Base-by-base conservation (phyloP, 805 yeast species). In the Yamadazyma tumulicola region DNA sequence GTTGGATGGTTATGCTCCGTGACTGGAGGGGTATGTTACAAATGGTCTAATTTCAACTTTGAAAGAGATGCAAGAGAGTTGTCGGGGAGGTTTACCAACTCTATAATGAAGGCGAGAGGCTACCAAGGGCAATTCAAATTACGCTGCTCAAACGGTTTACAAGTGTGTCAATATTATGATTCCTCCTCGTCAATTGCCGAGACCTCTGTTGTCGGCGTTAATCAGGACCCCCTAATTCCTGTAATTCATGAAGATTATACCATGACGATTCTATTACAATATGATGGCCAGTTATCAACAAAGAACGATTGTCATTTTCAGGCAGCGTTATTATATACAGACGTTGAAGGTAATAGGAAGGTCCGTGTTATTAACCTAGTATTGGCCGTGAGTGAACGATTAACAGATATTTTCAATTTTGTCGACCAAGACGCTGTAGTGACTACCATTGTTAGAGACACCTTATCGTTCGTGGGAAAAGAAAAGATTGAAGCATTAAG, bases 221-320 rank as follows among this genome's bases (percentile, higher is more conserved):
- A 69, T 28, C 48, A 47, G n/a, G 94, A 83, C 49, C 91, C 93
- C 5, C 57, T 64, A n/a, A 56, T 85, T n/a, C 87, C 95, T 0
- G 63, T 75, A 5, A 58, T 87, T 19, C 70, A 70, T 26, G 68
- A 72, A 12, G 79, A 85, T 44, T 81, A 83, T 29, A 70, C 81
- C 4, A 56, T 86, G 31, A 81, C 85, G 7, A 81, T 85, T 2
- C 69, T 86, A 34, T 77, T 91, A 48, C 72, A 71, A 30, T 83
- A 85, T 51, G 96, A 88, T 51, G 87, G 87, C 3, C 77, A 77
- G 41, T 64, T 87, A 21, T 75, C 79, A 38, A 67, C 83, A 2
- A 77, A 77, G 41, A 69, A 73, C 24, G 96, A 88, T 55, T 84
- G 86, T 15, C 93, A 87, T 55, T 86, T 91, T 66, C 98, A 93